Evolutionary conservation across 495 filamentous ascomycete species (phyloP), one percentile per base, ranked within the genome.

Genomic region (Neurospora tetraspora): DNA sequence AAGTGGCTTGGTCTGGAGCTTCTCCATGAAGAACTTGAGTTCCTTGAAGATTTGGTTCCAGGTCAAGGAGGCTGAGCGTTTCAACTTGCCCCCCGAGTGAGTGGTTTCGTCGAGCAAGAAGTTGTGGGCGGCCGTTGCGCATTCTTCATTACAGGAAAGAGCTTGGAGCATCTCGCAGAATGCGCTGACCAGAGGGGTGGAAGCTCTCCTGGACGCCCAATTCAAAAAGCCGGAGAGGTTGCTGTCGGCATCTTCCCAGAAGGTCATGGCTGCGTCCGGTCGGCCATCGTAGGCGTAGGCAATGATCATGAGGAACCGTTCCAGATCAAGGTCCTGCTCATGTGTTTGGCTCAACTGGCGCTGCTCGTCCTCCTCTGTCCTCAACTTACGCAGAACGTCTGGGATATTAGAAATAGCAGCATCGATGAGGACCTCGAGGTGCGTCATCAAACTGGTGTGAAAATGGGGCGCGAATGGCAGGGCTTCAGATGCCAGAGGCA

Each of bases 101-200:
- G 90, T 86, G 27, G 90, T 89, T 82, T 99, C 96, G 73, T 98
- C 96, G 12, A 93, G 86, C 39, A 99, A 86, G 76, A 99, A 99
- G 65, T 87, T 86, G 79, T 99, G 94, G 2, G 94, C 93, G 27
- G 91, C 84, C 43, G 89, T 88, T 12, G 94, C 94, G 75, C 91
- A 93, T 69, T 92, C 88, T 70, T 92, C 89, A 40, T 92, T 92
- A 42, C 89, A 86, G 0, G 96, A 92, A 69, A 99, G 88, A 2
- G 94, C 89, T 76, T 92, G 90, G 11, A 99, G 85, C 90, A 98
- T 91, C 80, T 98, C 97, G 80, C 94, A 98, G 76, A 98, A 98
- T 18, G 94, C 94, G 77, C 93, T 94, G 70, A 94, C 94, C 39
- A 96, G 89, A 20, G 96, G 96, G 7, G 96, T 97, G 9, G 96